phyloP scores from a whole-genome alignment of 345 rosid species.

The Ceriops decandra region DNA sequence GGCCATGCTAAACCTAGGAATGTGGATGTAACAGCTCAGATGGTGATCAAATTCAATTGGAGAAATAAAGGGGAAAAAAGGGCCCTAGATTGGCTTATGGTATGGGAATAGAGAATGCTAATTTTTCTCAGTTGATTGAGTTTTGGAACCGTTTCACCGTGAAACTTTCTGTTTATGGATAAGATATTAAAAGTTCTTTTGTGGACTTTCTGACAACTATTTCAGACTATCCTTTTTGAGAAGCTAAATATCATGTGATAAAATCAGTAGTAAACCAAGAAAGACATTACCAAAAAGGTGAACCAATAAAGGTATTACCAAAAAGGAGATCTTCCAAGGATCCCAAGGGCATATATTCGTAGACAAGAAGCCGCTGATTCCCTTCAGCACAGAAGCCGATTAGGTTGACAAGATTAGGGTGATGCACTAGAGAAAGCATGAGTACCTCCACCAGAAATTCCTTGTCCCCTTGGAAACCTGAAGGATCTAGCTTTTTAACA shows the following conservation, averaged over 20 bases:
- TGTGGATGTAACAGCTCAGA: too few relatives aligned
- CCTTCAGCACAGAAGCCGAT: conserved; percentile 76
- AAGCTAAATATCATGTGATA: neutral
- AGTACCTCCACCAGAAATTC: conserved; percentile 85
- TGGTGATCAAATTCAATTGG: too few relatives aligned
- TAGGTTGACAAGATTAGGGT: conserved; percentile 63
- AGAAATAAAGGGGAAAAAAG: too few relatives aligned
- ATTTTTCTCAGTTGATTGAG: too few relatives aligned
- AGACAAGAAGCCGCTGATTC: conserved; percentile 70
- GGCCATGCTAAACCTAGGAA: too few relatives aligned
- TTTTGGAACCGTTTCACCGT: too few relatives aligned
- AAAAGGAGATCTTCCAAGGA: conserved; percentile 70
- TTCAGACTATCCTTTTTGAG: too few relatives aligned
- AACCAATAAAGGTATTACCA: conserved; percentile 27
- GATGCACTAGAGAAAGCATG: conserved; percentile 70
- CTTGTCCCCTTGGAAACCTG: conserved; percentile 70
- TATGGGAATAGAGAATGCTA: too few relatives aligned
- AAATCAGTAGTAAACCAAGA: neutral
- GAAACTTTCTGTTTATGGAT: too few relatives aligned
- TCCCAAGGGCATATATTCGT: conserved; percentile 63
- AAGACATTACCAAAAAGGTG: conserved; percentile 34
- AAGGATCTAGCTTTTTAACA: conserved; percentile 56
- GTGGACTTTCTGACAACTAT: too few relatives aligned
- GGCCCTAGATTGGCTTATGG: too few relatives aligned
- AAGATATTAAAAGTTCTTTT: too few relatives aligned